Evolutionary conservation across 352 stramenopile genomes (phyloP), one percentile per base, ranked within the genome.

Genomic region (Phytophthora megakarya): DNA sequence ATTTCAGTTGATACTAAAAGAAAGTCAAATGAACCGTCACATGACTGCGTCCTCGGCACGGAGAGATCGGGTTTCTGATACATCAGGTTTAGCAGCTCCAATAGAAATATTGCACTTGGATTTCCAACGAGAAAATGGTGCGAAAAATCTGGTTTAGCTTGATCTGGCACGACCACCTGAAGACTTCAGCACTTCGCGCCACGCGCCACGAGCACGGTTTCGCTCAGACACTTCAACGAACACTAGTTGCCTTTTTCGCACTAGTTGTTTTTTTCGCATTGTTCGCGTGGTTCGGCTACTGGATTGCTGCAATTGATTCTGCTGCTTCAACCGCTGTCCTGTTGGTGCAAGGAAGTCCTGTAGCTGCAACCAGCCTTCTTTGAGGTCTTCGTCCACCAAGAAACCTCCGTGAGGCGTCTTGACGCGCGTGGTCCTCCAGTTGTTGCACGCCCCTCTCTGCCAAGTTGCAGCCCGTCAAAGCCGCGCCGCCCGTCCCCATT

Each of bases 361-460:
- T 49, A n/a, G 22, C 10, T 26, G 19, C 19, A 25, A 19, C 18
- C n/a, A 26, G 42, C 42, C 23, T n/a, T 19, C 21, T 51, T 48
- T 58, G 56, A 52, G 40, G 49, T 11, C 37, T 52, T 47, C 44
- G 51, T 68, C 26, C 51, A 63, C 52, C 52, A 68, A 57, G 42
- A 61, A 63, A 19, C 55, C 55, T 55, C 23, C n/a, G 15, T 48
- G 50, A 67, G 60, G 60, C 8, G 61, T 71, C 50, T 73, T 73
- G 59, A 33, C 61, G 59, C 52, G 50, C 57, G 49, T 37, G 37
- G 33, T 58, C 38, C 46, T 50, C 45, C 39, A 57, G 37, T 50
- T 26, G 37, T 35, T 30, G 48, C 58, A 26, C 42, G 59, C 25
- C 49, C 8, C 52, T 68, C 61, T 62, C 40, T 69, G 52, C 52